Percentiles rank a stretch among this genome's conserved stretches.
Conservation (phyloP, 345 rosid species). For the Dimocarpus longan region DNA sequence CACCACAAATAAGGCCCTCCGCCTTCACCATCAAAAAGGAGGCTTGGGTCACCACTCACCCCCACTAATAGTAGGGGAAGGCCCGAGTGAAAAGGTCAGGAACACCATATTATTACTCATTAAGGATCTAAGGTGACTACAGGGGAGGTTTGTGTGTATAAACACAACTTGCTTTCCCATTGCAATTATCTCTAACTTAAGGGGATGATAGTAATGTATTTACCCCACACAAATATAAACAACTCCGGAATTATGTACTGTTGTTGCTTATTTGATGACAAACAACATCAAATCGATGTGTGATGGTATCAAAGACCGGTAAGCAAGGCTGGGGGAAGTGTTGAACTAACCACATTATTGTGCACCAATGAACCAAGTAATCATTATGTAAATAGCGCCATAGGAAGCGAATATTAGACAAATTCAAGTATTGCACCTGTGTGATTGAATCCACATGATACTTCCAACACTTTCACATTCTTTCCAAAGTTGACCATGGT, state of each 20-base stretch:
- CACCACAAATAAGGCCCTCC: too few relatives aligned
- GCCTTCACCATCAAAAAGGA: too few relatives aligned
- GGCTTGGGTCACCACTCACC: too few relatives aligned
- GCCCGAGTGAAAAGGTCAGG: too few relatives aligned
- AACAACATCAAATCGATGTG: background rate
- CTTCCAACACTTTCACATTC: slow-evolving; percentile 62
- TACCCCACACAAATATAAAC: background rate
- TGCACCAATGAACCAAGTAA: background rate
- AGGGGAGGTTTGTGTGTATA: background rate
- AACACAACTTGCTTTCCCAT: background rate
- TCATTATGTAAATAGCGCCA: background rate
- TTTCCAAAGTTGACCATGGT: slow-evolving; percentile 48
- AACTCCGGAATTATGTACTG: background rate
- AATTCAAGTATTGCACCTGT: slow-evolving; percentile 73
- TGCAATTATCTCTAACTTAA: background rate
- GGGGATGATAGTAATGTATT: background rate
- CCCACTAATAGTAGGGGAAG: too few relatives aligned
- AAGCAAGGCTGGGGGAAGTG: background rate
- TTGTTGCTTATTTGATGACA: background rate
- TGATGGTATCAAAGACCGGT: background rate
- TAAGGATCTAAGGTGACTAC: background rate
- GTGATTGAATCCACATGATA: slow-evolving; percentile 95
- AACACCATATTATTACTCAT: too few relatives aligned
- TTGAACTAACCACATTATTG: background rate
- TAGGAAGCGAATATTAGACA: slow-evolving; percentile 19